Evolutionary conservation across 1,284 basidiomycete genomes (phyloP), one percentile per base, ranked within the genome.

Genomic region (Leccinum angustisporum): DNA sequence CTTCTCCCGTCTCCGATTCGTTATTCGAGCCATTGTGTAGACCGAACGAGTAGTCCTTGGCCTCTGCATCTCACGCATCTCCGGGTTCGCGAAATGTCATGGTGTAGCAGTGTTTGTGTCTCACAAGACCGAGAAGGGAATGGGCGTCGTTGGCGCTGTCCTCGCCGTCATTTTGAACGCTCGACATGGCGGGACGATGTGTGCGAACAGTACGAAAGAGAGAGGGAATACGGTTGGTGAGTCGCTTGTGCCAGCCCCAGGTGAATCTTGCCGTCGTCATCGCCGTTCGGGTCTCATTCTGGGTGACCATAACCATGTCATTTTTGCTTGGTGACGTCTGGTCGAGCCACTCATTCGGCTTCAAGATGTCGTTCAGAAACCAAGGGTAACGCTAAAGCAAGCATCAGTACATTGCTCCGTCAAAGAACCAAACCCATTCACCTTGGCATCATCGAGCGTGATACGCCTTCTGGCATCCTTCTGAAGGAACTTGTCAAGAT

Each of bases 381-480:
- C 95, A 98, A 3, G 86, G 81, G 68, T 86, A 80, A 50, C 76
- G 77, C 89, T 88, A 65, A 30, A 21, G n/a, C 25, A 54, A 53
- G 31, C 34, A 56, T 68, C 50, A 63, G 65, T 58, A 60, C 57
- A 40, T 59, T 60, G 58, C 43, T 55, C 58, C 46, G 34, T 36
- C 14, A 2, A 58, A 62, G 61, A 56, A 52, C 63, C 58, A 33
- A 54, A 63, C 54, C 36, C 40, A 73, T 85, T 69, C 70, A 95
- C 93, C 86, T 97, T 98, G 67, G 96, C 88, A 67, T 92, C 83
- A 46, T 90, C 86, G 48, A 98, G 82, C 31, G 87, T 91, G 61
- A 97, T 94, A 57, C 97, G 85, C 74, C 86, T 85, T 14, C 75
- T 75, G 5, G 86, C 85, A 70, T 97, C 90, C 80, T 98, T 98